Percentiles rank a stretch among this genome's conserved stretches.
Conservation (phyloP, 495 filamentous ascomycete genomes). For the Stereocaulon alpinum region DNA sequence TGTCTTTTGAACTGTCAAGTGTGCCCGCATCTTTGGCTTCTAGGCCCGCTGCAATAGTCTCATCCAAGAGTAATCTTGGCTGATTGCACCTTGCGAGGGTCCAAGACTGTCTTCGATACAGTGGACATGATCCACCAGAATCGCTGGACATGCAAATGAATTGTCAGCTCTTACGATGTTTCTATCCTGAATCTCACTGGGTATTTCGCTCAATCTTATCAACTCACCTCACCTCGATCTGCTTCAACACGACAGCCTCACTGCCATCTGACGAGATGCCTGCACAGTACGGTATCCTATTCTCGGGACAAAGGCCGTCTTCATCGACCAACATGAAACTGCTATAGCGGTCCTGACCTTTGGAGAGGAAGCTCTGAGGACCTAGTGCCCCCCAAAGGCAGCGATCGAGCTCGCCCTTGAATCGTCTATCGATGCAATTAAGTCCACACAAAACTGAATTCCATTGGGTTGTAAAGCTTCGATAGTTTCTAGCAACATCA, state of each 20-base stretch:
- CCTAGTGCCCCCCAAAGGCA: background rate
- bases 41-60: background rate
- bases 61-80: background rate
- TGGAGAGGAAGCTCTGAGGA: conserved; percentile 12
- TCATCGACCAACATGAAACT: conserved; percentile 5
- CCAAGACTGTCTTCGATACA: no score
- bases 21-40: background rate
- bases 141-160: no score
- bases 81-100: no score
- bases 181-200: no score
- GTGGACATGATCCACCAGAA: no score
- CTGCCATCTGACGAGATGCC: conserved; percentile 2
- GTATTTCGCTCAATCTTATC: background rate
- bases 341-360: conserved; percentile 4
- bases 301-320: background rate
- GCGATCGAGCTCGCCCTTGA: no score
- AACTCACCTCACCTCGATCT: background rate
- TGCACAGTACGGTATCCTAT: background rate
- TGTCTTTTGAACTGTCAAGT: background rate
- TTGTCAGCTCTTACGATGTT: no score
- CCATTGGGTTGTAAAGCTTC: no score
- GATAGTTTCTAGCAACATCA: no score
- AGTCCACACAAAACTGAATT: no score
- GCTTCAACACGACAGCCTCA: background rate
- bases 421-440: no score